phyloP scores from a whole-genome alignment of 768 basidiomycete species.

The Hydnum rufescens region DNA sequence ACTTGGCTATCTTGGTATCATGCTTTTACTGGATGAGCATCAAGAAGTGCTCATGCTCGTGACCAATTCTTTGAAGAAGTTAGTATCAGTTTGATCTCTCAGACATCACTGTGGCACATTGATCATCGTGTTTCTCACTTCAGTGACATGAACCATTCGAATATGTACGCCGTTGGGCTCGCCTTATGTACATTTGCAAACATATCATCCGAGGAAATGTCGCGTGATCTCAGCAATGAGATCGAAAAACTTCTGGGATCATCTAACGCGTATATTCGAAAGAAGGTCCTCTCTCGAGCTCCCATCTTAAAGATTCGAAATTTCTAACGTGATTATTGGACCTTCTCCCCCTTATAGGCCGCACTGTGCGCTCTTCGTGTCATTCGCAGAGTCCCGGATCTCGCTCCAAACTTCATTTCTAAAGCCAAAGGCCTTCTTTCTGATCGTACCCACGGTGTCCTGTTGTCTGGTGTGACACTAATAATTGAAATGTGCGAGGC shows the following conservation, averaged over 20 bases:
- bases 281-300: no score
- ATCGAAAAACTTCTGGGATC: conserved; percentile 94
- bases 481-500: conserved; percentile 85
- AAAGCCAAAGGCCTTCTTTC: conserved; percentile 83
- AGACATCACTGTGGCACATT: background rate
- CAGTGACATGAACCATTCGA: conserved; percentile 98
- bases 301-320: no score
- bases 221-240: conserved; percentile 91
- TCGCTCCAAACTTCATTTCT: conserved; percentile 74
- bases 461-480: conserved; percentile 84
- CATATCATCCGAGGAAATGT: conserved; percentile 99
- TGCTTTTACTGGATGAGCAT: conserved; percentile 92
- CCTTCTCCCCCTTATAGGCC: conserved; percentile 33
- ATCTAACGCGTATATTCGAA: conserved; percentile 95
- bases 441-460: conserved; percentile 92
- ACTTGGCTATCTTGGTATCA: conserved; percentile 90
- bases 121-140: background rate
- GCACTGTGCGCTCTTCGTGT: conserved; percentile 88
- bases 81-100: conserved; percentile 16
- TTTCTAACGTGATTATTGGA: conserved; percentile 1
- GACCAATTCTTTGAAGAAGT: conserved; percentile 98
- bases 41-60: conserved; percentile 94
- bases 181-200: conserved; percentile 97
- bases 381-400: conserved; percentile 88
- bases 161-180: conserved; percentile 96